Evolutionary conservation across 202 grass and related monocot genomes (phyloP).

Genomic region (Schoenoplectus tabernaemontani): DNA sequence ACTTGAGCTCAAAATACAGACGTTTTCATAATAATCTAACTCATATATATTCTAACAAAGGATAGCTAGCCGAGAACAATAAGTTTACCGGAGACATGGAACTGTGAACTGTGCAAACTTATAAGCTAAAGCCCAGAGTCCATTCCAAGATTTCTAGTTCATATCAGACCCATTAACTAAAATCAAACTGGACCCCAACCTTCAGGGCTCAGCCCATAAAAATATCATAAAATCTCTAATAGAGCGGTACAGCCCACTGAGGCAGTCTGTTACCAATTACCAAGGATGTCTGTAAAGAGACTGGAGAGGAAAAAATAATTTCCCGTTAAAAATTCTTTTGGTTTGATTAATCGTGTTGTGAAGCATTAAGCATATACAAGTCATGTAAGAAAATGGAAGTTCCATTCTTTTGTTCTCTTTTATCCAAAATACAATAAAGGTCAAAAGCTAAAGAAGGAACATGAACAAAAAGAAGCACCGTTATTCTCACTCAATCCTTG

Average conservation of each 20-base stretch:
- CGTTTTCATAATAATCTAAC: too few species aligned
- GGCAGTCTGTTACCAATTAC: not conserved
- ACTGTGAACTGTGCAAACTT: not conserved
- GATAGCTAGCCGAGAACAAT: too few species aligned
- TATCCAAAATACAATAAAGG: not conserved
- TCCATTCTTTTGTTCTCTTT: not conserved
- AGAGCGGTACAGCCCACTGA: not conserved
- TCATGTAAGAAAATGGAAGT: not conserved
- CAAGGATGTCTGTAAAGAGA: not conserved
- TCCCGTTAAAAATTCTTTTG: not conserved
- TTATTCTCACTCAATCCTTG: slow-evolving; percentile 23
- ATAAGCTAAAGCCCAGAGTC: not conserved
- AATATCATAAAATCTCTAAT: not conserved
- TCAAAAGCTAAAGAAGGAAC: not conserved
- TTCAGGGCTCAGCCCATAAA: not conserved
- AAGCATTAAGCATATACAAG: not conserved
- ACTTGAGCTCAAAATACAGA: too few species aligned
- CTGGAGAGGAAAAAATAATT: not conserved
- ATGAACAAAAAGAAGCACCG: not conserved
- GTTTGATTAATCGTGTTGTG: not conserved
- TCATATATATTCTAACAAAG: too few species aligned
- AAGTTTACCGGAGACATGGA: too few species aligned
- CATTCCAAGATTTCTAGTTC: not conserved
- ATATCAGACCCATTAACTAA: not conserved
- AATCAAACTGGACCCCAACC: not conserved